Evolutionary conservation across 352 stramenopile species (phyloP).

Genomic region (Globisporangium mamillatum): DNA sequence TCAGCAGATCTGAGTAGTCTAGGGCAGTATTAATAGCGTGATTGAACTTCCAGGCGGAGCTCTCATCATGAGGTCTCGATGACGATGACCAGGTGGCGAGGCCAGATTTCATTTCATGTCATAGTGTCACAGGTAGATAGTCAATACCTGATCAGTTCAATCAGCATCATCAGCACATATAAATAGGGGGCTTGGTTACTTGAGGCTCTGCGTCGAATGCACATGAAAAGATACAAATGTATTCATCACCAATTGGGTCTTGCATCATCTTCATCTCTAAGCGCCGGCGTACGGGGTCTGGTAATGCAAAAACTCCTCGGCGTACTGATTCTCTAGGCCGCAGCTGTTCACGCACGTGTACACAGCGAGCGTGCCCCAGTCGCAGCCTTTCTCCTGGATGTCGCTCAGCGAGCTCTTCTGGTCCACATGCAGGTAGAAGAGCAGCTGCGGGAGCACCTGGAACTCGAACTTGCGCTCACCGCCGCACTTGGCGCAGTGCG

Average conservation of each 20-base stretch:
- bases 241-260: neutral
- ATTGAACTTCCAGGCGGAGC: neutral
- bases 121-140: neutral
- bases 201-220: neutral
- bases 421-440: conserved; percentile 90
- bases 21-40: conserved; percentile 5
- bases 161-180: neutral
- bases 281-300: conserved; percentile 63
- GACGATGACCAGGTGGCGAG: conserved; percentile 4
- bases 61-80: neutral
- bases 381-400: conserved; percentile 63
- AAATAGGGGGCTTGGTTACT: neutral
- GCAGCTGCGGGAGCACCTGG: conserved; percentile 93
- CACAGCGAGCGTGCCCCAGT: conserved; percentile 91
- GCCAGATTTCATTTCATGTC: neutral
- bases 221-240: neutral
- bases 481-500: conserved; percentile 80
- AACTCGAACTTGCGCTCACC: conserved; percentile 91
- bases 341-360: conserved; percentile 93
- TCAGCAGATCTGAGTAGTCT: neutral
- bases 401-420: conserved; percentile 49
- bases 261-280: conserved; percentile 9
- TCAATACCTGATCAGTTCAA: neutral
- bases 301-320: conserved; percentile 76
- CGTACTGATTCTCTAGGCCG: conserved; percentile 39